phyloP scores from a whole-genome alignment of 202 grass and related monocot genomes.

The Panicum hallii region DNA sequence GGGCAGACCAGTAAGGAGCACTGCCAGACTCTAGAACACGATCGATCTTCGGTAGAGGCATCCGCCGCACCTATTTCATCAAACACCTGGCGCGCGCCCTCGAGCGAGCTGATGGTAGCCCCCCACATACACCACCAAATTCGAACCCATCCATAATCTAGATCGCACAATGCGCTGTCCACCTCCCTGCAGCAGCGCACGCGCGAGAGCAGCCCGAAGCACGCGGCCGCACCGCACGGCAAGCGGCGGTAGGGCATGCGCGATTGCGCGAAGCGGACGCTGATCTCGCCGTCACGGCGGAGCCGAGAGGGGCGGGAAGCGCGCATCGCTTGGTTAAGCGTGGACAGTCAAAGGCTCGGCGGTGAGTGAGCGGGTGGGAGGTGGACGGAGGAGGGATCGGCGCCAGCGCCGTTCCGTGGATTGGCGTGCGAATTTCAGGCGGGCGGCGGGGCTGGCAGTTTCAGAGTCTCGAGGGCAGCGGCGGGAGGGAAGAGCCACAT shows the following conservation, averaged over 20 bases:
- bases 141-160: slow-evolving; percentile 20
- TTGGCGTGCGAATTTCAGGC: neutral
- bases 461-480: slow-evolving; percentile 15
- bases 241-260: neutral
- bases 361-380: too few species aligned
- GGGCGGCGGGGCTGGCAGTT: neutral
- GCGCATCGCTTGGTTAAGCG: neutral
- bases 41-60: slow-evolving; percentile 28
- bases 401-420: neutral
- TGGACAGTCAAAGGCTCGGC: neutral
- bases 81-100: slow-evolving; percentile 51
- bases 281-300: slow-evolving; percentile 8
- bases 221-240: neutral
- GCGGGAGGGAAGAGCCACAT: slow-evolving; percentile 46
- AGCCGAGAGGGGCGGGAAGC: neutral
- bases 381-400: neutral
- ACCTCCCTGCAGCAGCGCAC: slow-evolving; percentile 4
- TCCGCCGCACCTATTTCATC: slow-evolving; percentile 47
- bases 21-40: neutral
- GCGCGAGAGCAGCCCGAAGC: neutral
- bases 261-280: neutral
- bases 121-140: slow-evolving; percentile 11
- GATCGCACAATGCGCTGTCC: neutral
- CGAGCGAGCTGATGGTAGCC: neutral
- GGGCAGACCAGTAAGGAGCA: neutral